Conservation (phyloP, 2,329 filamentous ascomycete genomes). For the Aureobasidium subglaciale region DNA sequence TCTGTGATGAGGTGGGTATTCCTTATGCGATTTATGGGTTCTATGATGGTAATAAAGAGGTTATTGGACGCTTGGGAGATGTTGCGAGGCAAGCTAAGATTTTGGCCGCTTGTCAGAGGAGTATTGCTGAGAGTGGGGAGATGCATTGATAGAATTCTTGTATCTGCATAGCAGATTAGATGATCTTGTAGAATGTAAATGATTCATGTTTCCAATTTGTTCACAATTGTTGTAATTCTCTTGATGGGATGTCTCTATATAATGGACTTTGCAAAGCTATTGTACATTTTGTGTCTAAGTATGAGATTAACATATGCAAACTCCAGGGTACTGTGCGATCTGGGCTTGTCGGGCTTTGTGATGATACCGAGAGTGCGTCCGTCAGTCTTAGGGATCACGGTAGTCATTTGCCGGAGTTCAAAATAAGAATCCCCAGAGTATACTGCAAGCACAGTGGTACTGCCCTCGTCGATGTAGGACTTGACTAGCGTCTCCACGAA, state of each 20-base stretch:
- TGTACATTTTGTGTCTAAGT: no score
- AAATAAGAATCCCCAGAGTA: conserved; percentile 39
- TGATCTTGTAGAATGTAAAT: background rate
- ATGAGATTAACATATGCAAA: background rate
- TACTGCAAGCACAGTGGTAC: conserved; percentile 46
- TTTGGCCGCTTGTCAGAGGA: conserved; percentile 28
- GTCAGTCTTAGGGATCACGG: conserved; percentile 36
- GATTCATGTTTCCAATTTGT: background rate
- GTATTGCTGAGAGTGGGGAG: conserved; percentile 34
- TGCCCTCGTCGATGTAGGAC: conserved; percentile 49
- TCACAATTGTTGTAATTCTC: no score
- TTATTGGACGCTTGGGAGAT: conserved; percentile 69
- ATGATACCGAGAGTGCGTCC: conserved; percentile 50
- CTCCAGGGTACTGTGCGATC: background rate
- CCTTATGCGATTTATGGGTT: conserved; percentile 84
- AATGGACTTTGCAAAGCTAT: no score
- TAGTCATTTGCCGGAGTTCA: conserved; percentile 52
- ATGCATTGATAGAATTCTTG: background rate
- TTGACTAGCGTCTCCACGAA: conserved; percentile 33
- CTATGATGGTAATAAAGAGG: conserved; percentile 72
- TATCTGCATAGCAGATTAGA: background rate
- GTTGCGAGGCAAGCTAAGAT: conserved; percentile 48
- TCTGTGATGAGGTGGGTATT: conserved; percentile 74
- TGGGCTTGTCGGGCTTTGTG: conserved; percentile 46
- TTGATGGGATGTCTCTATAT: no score